Evolutionary conservation across 1,284 basidiomycete species (phyloP).

Genomic region (Ceratobasidium sp.): DNA sequence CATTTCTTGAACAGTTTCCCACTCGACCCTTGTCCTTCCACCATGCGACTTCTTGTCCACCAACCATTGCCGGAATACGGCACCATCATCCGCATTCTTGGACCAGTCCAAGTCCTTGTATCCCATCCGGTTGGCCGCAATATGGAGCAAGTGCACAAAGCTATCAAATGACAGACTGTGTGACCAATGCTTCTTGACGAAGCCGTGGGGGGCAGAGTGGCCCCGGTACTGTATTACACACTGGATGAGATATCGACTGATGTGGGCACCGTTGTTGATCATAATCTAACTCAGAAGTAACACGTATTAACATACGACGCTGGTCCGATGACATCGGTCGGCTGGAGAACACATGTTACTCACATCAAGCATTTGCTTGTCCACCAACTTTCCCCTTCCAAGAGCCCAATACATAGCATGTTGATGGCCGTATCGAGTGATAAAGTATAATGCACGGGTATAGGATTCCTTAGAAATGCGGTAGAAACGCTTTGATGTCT

Average conservation of each 20-base stretch:
- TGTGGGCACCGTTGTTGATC: slow-evolving; percentile 70
- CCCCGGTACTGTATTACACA: slow-evolving; percentile 78
- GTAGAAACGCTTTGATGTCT: slow-evolving; percentile 63
- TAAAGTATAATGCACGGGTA: slow-evolving; percentile 74
- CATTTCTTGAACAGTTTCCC: slow-evolving; percentile 67
- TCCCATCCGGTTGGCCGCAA: slow-evolving; percentile 54
- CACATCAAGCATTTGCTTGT: slow-evolving; percentile 71
- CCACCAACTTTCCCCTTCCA: slow-evolving; percentile 68
- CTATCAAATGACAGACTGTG: slow-evolving; percentile 64
- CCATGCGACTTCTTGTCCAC: slow-evolving; percentile 68
- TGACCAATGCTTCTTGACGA: slow-evolving; percentile 74
- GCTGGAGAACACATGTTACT: slow-evolving; percentile 46
- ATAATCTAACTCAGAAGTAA: slow-evolving; percentile 58
- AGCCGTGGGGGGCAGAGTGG: slow-evolving; percentile 64
- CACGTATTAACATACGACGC: slow-evolving; percentile 1
- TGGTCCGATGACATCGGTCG: slow-evolving; percentile 1
- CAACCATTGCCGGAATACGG: slow-evolving; percentile 64
- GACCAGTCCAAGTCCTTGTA: slow-evolving; percentile 33
- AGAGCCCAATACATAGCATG: slow-evolving; percentile 75
- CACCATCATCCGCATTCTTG: slow-evolving; percentile 73
- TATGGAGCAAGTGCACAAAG: slow-evolving; percentile 66
- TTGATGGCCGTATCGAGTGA: slow-evolving; percentile 68
- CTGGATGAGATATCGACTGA: slow-evolving; percentile 77
- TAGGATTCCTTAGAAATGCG: slow-evolving; percentile 73
- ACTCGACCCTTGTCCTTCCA: slow-evolving; percentile 60